Percentiles rank a stretch among this genome's conserved stretches.
These are phyloP conservation scores for Trametes cingulata DNA, from an alignment of 768 basidiomycete genomes.

Conservation along the genomic window DNA sequence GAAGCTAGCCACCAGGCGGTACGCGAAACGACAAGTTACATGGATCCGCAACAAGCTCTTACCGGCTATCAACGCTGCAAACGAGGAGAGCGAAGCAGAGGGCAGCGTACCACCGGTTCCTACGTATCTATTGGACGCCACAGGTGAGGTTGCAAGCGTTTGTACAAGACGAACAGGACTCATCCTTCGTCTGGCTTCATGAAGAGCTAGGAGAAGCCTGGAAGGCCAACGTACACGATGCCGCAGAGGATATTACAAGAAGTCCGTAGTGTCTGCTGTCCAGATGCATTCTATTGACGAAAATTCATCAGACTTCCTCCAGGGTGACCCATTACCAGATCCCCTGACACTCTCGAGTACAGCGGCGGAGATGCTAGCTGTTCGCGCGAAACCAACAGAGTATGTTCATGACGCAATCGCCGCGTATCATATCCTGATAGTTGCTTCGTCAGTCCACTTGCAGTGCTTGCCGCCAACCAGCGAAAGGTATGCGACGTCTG, in stretches of 20 bases:
- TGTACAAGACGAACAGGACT: background rate
- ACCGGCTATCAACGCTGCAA: conserved; percentile 61
- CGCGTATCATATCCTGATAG: conserved; percentile 1
- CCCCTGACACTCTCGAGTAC: conserved; percentile 54
- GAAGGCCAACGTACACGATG: conserved; percentile 53
- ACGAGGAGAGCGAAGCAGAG: conserved; percentile 27
- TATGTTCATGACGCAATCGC: conserved; percentile 32
- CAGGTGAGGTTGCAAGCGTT: conserved; percentile 42
- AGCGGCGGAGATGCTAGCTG: conserved; percentile 53
- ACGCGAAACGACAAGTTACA: conserved; percentile 86
- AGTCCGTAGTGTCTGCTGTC: conserved; percentile 36
- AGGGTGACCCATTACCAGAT: conserved; percentile 49
- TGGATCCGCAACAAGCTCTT: conserved; percentile 93
- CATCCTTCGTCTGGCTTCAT: background rate
- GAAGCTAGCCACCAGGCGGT: conserved; percentile 87
- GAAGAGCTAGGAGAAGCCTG: conserved; percentile 58
- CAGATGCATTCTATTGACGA: background rate
- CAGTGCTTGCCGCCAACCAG: conserved; percentile 53
- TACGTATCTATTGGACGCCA: conserved; percentile 69
- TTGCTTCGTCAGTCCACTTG: conserved; percentile 49
- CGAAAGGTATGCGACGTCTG: conserved; percentile 64
- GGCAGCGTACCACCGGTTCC: conserved; percentile 36
- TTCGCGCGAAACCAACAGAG: conserved; percentile 48
- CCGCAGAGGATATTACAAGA: conserved; percentile 50
- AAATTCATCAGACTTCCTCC: conserved; percentile 55